Percentiles rank a stretch among this genome's conserved stretches.
Evolutionary conservation across 1,284 basidiomycete species (phyloP).

Genomic region (Apiotrichum brassicae): DNA sequence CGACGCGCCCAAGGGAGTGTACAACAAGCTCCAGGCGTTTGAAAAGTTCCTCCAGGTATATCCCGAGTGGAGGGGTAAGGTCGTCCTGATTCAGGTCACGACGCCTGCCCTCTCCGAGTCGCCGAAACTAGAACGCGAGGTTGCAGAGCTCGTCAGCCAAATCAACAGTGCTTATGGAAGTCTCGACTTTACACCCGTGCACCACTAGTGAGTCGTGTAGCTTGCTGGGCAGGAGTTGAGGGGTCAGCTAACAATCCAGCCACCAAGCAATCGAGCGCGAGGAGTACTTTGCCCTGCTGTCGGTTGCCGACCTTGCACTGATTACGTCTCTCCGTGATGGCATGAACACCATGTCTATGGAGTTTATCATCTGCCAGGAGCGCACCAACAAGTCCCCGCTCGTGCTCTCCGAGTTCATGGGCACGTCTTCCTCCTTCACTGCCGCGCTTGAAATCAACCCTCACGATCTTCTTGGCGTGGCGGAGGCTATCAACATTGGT

Average conservation of each 20-base stretch:
- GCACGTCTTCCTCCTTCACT: constrained; percentile 56
- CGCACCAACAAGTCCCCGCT: constrained; percentile 70
- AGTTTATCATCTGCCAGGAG: constrained; percentile 91
- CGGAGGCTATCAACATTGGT: constrained; percentile 87
- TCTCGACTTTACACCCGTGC: constrained; percentile 95
- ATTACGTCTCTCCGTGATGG: constrained; percentile 95
- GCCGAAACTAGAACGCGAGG: constrained; percentile 85
- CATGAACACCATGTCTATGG: constrained; percentile 99
- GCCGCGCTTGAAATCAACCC: constrained; percentile 48
- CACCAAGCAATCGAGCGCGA: constrained; percentile 97
- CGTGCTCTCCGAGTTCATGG: constrained; percentile 95
- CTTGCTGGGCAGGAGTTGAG: neutral
- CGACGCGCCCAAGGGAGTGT: constrained; percentile 93
- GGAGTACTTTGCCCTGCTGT: constrained; percentile 95
- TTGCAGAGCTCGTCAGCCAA: constrained; percentile 89
- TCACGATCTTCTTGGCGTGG: constrained; percentile 64
- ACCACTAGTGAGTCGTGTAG: constrained; percentile 69
- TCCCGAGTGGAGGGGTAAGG: constrained; percentile 91
- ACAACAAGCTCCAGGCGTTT: constrained; percentile 96
- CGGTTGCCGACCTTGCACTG: constrained; percentile 88
- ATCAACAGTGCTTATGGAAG: constrained; percentile 97
- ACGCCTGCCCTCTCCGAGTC: constrained; percentile 91
- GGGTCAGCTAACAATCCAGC: constrained; percentile 48
- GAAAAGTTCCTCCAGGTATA: constrained; percentile 89
- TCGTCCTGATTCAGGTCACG: constrained; percentile 71